Evolutionary conservation across 345 rosid species (phyloP), one percentile per base, ranked within the genome.

Genomic region (Trapa incisa): DNA sequence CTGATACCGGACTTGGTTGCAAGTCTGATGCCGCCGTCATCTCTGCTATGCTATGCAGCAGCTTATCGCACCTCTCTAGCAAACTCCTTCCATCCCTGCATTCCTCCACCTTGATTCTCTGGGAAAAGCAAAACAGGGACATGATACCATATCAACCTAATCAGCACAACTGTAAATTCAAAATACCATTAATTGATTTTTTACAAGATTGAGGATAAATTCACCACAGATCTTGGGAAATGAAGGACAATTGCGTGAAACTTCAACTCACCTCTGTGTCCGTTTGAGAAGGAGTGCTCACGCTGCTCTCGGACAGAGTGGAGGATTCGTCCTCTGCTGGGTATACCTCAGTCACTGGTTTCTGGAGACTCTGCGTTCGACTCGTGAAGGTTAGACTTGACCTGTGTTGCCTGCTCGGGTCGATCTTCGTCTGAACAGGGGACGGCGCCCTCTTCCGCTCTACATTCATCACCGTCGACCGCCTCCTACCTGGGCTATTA

Each of bases 1-100:
- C 99, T 1, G 99, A 94, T 6, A 91, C 93, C 0, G 99, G 99
- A 78, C 97, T 91, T 67, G 97, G 97, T 74, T 89, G 99, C 73
- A 83, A 78, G 61, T 70, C 70, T 17, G 70, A 89, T 50, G 74
- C 70, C 39, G 81, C 72, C 3, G 92, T 83, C 79, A 91, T 88
- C 83, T 91, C 97, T 1, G 97, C 97, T 37, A 91, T 91, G 81
- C 89, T 89, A 74, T 86, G 72, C 15, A 91, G 97, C 67, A 94
- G 83, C 82, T 87, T 87, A 70, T 84, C 96, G 67, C 98, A 90
- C 72, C 97, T 87, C 80, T 93, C 97, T 67, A 90, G 56, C 41
- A 93, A 66, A 71, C 68, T 76, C 72, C 76, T 84, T 6, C 96
- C 98, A 61, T 85, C 88, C 67, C 68, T 87, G 80, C 72, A 72